Percentiles rank a stretch among this genome's conserved stretches.
Conservation (phyloP, 495 filamentous ascomycete genomes). For the Neurospora sp. region DNA sequence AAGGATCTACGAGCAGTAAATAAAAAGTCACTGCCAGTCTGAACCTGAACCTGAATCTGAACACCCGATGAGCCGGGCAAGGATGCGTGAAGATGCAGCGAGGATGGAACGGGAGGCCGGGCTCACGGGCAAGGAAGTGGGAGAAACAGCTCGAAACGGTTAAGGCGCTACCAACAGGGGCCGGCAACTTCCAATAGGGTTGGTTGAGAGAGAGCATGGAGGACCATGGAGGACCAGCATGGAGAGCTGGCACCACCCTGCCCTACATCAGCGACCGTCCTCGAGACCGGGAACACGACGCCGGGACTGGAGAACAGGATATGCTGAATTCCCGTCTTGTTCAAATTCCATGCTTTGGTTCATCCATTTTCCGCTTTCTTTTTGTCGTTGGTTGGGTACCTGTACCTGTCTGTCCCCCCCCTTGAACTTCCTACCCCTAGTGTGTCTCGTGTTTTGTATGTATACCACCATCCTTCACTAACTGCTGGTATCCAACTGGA, state of each 20-base stretch:
- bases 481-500: neutral
- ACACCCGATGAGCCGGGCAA: neutral
- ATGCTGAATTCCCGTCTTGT: slow-evolving; percentile 8
- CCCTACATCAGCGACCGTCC: neutral
- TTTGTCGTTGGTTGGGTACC: neutral
- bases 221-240: neutral
- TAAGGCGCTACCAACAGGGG: neutral
- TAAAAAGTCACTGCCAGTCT: neutral
- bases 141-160: neutral
- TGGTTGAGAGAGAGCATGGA: slow-evolving; percentile 1
- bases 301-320: slow-evolving; percentile 17
- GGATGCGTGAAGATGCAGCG: neutral
- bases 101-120: slow-evolving; percentile 6
- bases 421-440: neutral
- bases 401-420: neutral
- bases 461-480: neutral
- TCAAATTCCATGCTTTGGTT: slow-evolving; percentile 22
- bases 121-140: neutral
- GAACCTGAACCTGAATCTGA: neutral
- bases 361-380: slow-evolving; percentile 13
- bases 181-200: neutral
- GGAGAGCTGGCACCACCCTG: neutral
- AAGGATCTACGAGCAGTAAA: neutral
- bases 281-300: slow-evolving; percentile 6
- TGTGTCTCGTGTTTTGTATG: neutral